Percentiles rank a stretch among this genome's conserved stretches.
Conservation (phyloP, 2,329 filamentous ascomycete genomes). For the Fusarium falciforme region DNA sequence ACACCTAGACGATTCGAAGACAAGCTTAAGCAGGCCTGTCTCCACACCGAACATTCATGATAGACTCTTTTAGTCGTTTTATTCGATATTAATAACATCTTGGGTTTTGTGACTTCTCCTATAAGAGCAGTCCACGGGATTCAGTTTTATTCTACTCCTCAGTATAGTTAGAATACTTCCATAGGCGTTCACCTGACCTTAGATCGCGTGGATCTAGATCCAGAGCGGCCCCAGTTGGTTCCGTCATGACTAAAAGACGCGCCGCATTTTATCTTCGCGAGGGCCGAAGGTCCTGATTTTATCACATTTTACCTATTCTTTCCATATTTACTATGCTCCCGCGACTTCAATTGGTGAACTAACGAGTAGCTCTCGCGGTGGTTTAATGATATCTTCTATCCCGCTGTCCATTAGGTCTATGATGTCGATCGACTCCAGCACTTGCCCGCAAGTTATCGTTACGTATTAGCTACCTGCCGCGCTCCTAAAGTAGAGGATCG, state of each 20-base stretch:
- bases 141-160: conserved; percentile 7
- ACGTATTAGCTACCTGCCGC: conserved; percentile 15
- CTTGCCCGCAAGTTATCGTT: conserved; percentile 18
- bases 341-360: conserved; percentile 10
- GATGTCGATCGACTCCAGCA: conserved; percentile 9
- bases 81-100: too few species aligned
- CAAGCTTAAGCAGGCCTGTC: too few species aligned
- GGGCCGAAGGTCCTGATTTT: conserved; percentile 13
- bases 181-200: neutral
- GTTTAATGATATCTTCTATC: conserved; percentile 24
- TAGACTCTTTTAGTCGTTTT: too few species aligned
- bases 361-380: conserved; percentile 12
- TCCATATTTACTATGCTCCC: conserved; percentile 12
- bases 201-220: neutral
- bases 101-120: too few species aligned
- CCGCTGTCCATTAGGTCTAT: conserved; percentile 12
- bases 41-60: too few species aligned
- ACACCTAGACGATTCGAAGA: too few species aligned
- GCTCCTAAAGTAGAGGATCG: conserved; percentile 1
- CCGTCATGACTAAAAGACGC: conserved; percentile 16
- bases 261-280: conserved; percentile 15
- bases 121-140: too few species aligned
- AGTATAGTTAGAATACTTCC: conserved; percentile 12
- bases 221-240: neutral
- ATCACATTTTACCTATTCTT: conserved; percentile 19